phyloP scores from a whole-genome alignment of 1,284 basidiomycete genomes.

The Cronartium ribicola region DNA sequence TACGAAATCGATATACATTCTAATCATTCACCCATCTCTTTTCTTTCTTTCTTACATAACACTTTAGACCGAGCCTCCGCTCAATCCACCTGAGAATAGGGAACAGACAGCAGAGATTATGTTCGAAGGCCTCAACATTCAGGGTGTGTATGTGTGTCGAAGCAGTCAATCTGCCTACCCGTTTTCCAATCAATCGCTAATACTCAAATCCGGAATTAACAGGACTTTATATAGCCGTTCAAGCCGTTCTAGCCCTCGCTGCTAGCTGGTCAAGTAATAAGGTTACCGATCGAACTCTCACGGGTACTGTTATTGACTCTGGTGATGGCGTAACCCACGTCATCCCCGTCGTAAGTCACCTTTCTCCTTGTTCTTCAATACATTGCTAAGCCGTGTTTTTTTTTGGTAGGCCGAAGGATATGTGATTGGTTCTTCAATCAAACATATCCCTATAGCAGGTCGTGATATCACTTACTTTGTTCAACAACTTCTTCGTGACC shows the following conservation, averaged over 20 bases:
- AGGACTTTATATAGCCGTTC: slow-evolving; percentile 95
- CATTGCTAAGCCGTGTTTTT: background rate
- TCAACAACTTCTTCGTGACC: slow-evolving; percentile 89
- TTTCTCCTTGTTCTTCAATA: background rate
- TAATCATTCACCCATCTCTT: background rate
- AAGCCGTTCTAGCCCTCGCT: slow-evolving; percentile 97
- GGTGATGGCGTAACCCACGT: slow-evolving; percentile 99
- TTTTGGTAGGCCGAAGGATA: slow-evolving; percentile 73
- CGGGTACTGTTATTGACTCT: slow-evolving; percentile 93
- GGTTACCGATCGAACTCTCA: slow-evolving; percentile 85
- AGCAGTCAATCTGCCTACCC: no score
- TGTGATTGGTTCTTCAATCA: slow-evolving; percentile 98
- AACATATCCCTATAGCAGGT: slow-evolving; percentile 97
- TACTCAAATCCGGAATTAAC: background rate
- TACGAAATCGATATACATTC: background rate
- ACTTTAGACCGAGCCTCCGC: slow-evolving; percentile 86
- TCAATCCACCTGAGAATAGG: slow-evolving; percentile 97
- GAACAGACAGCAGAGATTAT: slow-evolving; percentile 99
- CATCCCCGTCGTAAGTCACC: slow-evolving; percentile 68
- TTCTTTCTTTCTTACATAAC: background rate
- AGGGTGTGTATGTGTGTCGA: slow-evolving; percentile 51
- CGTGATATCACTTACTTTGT: slow-evolving; percentile 97
- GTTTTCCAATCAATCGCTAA: background rate
- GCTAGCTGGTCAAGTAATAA: slow-evolving; percentile 95
- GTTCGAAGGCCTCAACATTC: slow-evolving; percentile 99